Evolutionary conservation across 768 basidiomycete genomes (phyloP), one percentile per base, ranked within the genome.

Genomic region (Lentinula lateritia): DNA sequence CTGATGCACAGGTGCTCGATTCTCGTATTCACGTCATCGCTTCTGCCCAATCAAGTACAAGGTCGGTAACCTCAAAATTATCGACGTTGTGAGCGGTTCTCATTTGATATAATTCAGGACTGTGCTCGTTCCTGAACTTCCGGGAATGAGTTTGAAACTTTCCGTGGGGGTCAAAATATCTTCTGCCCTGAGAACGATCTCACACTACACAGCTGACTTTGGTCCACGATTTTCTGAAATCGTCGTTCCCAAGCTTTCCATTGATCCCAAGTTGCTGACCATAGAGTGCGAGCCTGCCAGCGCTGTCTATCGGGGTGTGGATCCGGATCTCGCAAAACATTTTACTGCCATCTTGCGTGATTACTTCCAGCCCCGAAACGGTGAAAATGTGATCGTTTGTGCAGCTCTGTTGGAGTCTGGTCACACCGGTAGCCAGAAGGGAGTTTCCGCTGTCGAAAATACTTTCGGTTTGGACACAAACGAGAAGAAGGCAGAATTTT

Each of bases 141-240:
- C 75, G 18, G 75, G 75, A 18, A 71, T 79, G 52, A 77, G 82
- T 8, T 66, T 84, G 13, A 86, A 85, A 64, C 65, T 85, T 32
- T 74, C 83, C 6, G 75, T 86, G 59, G 81, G 81, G 13, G 81
- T 85, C 59, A 82, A 80, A 63, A 81, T 86, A 61, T 84, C 84
- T 18, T 86, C 83, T 20, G 74, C 81, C 1, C 70, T 85, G 48
- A 74, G 84, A 55, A 86, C 84, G 3, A 83, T 86, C 55, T 83
- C 84, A 46, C 84, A 84, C 65, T 83, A 78, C 62, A 83, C 83
- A 2, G 80, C 83, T 28, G 73, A 82, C 65, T 80, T 84, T 64
- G 83, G 82, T 2, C 83, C 83, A 23, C 81, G 82, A 6, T 86
- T 86, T 64, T 83, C 82, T 32, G 62, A 68, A 6, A 76, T 80